A percentile compares a stretch with the other conserved stretches of the same genome.
These are phyloP conservation scores for Claviceps capensis DNA, from an alignment of 2,329 filamentous ascomycete species.

Conservation along the genomic window DNA sequence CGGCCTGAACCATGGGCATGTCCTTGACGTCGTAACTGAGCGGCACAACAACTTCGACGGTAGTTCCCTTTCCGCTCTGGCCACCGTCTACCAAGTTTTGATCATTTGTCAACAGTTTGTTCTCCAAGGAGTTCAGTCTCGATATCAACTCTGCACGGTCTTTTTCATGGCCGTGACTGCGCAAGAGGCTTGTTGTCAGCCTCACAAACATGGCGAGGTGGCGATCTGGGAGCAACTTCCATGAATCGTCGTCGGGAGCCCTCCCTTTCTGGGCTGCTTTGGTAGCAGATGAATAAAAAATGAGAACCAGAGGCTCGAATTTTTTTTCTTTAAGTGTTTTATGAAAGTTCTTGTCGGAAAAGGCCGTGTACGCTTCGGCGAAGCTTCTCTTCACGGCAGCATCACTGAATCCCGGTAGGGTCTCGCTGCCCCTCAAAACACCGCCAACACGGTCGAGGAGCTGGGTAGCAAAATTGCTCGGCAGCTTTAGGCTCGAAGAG, in stretches of 20 bases:
- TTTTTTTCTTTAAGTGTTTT: constrained; percentile 86
- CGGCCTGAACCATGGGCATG: constrained; percentile 83
- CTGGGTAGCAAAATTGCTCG: constrained; percentile 37
- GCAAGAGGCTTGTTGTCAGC: constrained; percentile 65
- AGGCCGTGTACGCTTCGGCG: constrained; percentile 82
- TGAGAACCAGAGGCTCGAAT: constrained; percentile 83
- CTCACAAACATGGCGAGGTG: constrained; percentile 92
- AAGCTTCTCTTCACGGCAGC: constrained; percentile 86
- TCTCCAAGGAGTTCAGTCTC: constrained; percentile 71
- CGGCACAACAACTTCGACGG: constrained; percentile 70
- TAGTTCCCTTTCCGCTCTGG: constrained; percentile 26
- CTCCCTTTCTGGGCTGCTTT: constrained; percentile 65
- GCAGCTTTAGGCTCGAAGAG: constrained; percentile 40
- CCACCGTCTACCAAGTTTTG: constrained; percentile 52
- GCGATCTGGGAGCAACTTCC: constrained; percentile 84
- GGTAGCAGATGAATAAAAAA: constrained; percentile 90
- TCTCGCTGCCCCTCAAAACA: constrained; percentile 70
- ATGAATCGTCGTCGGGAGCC: constrained; percentile 69
- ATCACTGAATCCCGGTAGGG: constrained; percentile 79
- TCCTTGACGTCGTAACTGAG: constrained; percentile 89
- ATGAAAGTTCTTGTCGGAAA: constrained; percentile 78
- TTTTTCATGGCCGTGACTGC: constrained; percentile 71
- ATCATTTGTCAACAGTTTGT: constrained; percentile 85
- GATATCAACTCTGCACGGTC: constrained; percentile 74
- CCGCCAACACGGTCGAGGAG: constrained; percentile 63